These are phyloP conservation scores for Gossypium thurberi DNA, from an alignment of 345 rosid species.

Conservation along the genomic window DNA sequence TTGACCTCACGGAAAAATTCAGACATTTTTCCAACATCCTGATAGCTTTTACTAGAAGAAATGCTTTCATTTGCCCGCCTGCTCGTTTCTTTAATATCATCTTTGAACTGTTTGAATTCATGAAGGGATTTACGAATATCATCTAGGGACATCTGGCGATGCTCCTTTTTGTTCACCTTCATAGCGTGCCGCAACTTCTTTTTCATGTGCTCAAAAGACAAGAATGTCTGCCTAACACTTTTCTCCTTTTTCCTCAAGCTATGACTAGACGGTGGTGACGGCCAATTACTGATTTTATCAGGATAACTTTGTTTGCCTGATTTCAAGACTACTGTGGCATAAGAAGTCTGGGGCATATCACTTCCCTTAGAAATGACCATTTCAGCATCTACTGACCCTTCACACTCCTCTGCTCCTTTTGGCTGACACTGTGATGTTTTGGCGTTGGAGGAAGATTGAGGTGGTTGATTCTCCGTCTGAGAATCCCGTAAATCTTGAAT, in stretches of 20 bases:
- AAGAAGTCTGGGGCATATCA: slow-evolving; percentile 3
- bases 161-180: slow-evolving; percentile 33
- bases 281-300: slow-evolving; percentile 6
- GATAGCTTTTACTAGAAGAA: slow-evolving; percentile 12
- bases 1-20: slow-evolving; percentile 16
- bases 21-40: slow-evolving; percentile 7
- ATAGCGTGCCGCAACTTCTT: slow-evolving; percentile 55
- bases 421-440: slow-evolving; percentile 4
- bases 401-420: slow-evolving; percentile 15
- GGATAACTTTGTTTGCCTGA: slow-evolving; percentile 33
- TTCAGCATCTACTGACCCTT: background rate
- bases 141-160: slow-evolving; percentile 12
- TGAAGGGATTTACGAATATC: slow-evolving; percentile 2
- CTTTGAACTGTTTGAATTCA: slow-evolving; percentile 10
- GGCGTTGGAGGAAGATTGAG: slow-evolving; percentile 10
- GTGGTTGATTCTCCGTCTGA: slow-evolving; percentile 22
- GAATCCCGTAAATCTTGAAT: slow-evolving; percentile 46
- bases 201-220: slow-evolving; percentile 46
- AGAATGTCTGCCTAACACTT: slow-evolving; percentile 29
- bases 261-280: slow-evolving; percentile 19
- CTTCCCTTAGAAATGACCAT: background rate
- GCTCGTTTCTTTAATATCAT: slow-evolving; percentile 23
- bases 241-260: slow-evolving; percentile 21
- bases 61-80: slow-evolving; percentile 15
- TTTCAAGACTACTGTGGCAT: slow-evolving; percentile 45